Conservation (phyloP, 2,329 filamentous ascomycete species). For the Byssochlamys sp. region DNA sequence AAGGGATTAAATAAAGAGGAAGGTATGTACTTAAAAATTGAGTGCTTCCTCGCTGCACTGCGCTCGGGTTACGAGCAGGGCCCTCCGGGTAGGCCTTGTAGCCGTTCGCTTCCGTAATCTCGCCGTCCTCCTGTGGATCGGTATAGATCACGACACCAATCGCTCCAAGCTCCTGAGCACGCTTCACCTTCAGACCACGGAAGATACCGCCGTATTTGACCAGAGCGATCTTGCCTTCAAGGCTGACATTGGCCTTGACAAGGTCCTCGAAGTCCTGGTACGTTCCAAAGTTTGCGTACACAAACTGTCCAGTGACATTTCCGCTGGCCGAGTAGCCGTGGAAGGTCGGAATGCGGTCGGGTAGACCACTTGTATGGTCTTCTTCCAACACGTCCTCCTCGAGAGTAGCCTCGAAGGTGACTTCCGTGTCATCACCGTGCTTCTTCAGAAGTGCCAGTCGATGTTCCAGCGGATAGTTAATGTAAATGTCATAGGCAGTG, state of each 20-base stretch:
- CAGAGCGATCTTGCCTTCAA: constrained; percentile 78
- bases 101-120: constrained; percentile 71
- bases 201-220: constrained; percentile 79
- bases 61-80: constrained; percentile 75
- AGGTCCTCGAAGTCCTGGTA: constrained; percentile 79
- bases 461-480: constrained; percentile 68
- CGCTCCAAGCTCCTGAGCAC: constrained; percentile 83
- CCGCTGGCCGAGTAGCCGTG: constrained; percentile 89
- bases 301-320: constrained; percentile 77
- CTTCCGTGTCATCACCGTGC: constrained; percentile 33
- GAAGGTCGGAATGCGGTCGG: constrained; percentile 73
- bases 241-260: constrained; percentile 59
- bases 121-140: constrained; percentile 81
- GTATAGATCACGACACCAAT: constrained; percentile 74
- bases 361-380: constrained; percentile 65
- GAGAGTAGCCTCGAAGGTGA: constrained; percentile 69
- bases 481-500: constrained; percentile 62
- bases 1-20: not conserved
- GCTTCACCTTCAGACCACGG: constrained; percentile 82
- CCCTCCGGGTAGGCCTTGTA: constrained; percentile 71
- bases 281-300: constrained; percentile 86
- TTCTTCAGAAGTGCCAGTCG: constrained; percentile 57
- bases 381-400: constrained; percentile 77
- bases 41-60: constrained; percentile 79
- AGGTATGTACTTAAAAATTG: constrained; percentile 62